Evolutionary conservation across 2,329 filamentous ascomycete genomes (phyloP), one percentile per base, ranked within the genome.

Genomic region (Hymenoscyphus repandus): DNA sequence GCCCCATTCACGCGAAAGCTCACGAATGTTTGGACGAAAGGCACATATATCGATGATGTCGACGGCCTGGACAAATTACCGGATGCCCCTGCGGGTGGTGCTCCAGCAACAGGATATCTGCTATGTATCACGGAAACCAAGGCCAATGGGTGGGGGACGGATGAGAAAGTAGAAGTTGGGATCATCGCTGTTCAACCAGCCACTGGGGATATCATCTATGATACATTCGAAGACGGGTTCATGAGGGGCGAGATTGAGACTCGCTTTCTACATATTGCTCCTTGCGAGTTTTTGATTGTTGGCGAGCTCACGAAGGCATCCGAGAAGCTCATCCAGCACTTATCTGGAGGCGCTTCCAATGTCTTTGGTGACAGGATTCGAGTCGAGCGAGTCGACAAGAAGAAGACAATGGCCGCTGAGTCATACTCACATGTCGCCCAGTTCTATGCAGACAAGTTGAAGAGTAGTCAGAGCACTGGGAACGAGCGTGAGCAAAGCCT

Each of bases 211-310:
- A 90, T 99, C 61, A 86, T 97, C 50, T 95, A 96, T 62, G 93
- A 99, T 64, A 84, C 86, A 52, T 99, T 99, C 61, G 90, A 97
- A 61, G 93, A 99, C 64, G 90, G 92, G 1, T 97, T 97, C 70
- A 96, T 99, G 92, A 79, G 93, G 44, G 90, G 86, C 62, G 93
- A 99, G 66, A 87, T 99, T 32, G 93, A 99, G 71, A 99, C 93
- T 0, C 77, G 93, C n/a, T 73, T 99, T 22, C 74, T 99, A 30
- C 93, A 99, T 66, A 95, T 99, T 58, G 90, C 92, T 0, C 93
- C 93, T 0, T 96, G 91, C 69, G 93, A 99, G 68, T 90, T 99
- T 55, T 76, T 99, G 31, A 86, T 99, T 40, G 89, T 99, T 1
- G 93, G 93, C 12, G 83, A 93, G 12, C 78, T 97, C 12, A 93